Conservation (phyloP, 495 filamentous ascomycete genomes). For the Sordaria brevicollis region DNA sequence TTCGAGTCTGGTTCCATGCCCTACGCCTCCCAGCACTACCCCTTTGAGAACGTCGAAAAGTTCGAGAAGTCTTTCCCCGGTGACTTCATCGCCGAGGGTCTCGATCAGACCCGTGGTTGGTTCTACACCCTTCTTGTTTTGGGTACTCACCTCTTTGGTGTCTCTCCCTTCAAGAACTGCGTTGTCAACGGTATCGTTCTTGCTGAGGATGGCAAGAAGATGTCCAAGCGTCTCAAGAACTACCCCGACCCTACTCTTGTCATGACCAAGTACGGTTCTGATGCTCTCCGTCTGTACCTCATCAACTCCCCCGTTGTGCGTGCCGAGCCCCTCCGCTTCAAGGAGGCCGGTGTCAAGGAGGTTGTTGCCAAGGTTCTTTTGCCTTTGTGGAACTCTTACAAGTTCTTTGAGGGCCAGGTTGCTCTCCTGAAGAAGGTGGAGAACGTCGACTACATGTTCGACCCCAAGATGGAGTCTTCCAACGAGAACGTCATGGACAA, state of each 20-base stretch:
- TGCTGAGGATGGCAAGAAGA: slow-evolving; percentile 94
- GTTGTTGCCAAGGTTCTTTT: slow-evolving; percentile 89
- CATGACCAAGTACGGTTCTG: slow-evolving; percentile 84
- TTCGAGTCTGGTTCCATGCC: slow-evolving; percentile 86
- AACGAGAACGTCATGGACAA: slow-evolving; percentile 94
- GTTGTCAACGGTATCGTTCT: slow-evolving; percentile 96
- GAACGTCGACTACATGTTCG: slow-evolving; percentile 66
- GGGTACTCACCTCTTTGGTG: slow-evolving; percentile 82
- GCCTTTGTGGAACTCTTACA: slow-evolving; percentile 95
- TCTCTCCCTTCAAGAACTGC: slow-evolving; percentile 89
- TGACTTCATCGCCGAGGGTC: slow-evolving; percentile 93
- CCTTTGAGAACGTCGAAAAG: slow-evolving; percentile 80
- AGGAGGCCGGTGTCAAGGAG: slow-evolving; percentile 88
- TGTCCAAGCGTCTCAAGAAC: slow-evolving; percentile 97
- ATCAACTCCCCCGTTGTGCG: slow-evolving; percentile 97
- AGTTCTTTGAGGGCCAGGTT: slow-evolving; percentile 97
- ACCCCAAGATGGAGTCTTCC: slow-evolving; percentile 58
- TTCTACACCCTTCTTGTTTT: slow-evolving; percentile 92
- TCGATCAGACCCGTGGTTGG: slow-evolving; percentile 77
- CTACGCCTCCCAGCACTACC: slow-evolving; percentile 86
- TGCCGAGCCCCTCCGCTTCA: slow-evolving; percentile 84
- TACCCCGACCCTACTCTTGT: slow-evolving; percentile 84
- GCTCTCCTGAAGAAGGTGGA: slow-evolving; percentile 82
- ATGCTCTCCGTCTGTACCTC: slow-evolving; percentile 87
- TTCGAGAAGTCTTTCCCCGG: slow-evolving; percentile 79